Evolutionary conservation across 2,329 filamentous ascomycete species (phyloP), one percentile per base, ranked within the genome.

Genomic region (Epichloe uncinata): DNA sequence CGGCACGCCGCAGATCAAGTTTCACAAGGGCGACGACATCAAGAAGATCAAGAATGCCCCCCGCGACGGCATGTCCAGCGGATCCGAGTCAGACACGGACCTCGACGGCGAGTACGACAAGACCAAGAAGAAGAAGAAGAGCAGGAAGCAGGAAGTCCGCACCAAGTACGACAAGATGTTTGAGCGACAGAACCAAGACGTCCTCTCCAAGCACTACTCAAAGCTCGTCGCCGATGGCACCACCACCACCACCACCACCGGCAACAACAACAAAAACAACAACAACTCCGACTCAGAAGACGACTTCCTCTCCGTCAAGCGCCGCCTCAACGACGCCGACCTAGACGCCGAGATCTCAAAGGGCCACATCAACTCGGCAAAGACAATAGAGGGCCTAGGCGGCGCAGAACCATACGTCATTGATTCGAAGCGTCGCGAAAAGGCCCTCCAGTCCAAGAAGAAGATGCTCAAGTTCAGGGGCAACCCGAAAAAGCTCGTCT

Each of bases 151-250:
- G 11, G 78, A 82, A 58, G 87, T 95, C 16, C 80, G 89, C 54
- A 98, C 94, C 34, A 97, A 95, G 66, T 94, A 95, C 64, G 89
- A 98, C 66, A 84, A 88, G 58, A 97, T 98, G 93, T 96, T 97
- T 67, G 91, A 96, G 71, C 78, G 93, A 53, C 86, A 85, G 58
- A 98, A 98, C 67, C 91, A 97, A 67, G 90, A 96, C 62, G 86
- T 98, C 34, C 69, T 98, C 55, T 90, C 91, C n/a, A 82, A 84
- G 50, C 93, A 98, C 68, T 97, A 96, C 72, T 80, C 81, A 52
- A 95, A 91, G 61, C 77, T 98, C 55, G 82, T 97, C 53, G 75
- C 75, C 5, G 65, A 74, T 52, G 77, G 73, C 15, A 79, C 79
- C 49, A 77, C 74, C 5, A 79, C 83, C 49, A 6, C 33, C 11